Percentiles rank a stretch among this genome's conserved stretches.
Conservation (phyloP, 2,329 filamentous ascomycete species). For the Alternaria consortialis region DNA sequence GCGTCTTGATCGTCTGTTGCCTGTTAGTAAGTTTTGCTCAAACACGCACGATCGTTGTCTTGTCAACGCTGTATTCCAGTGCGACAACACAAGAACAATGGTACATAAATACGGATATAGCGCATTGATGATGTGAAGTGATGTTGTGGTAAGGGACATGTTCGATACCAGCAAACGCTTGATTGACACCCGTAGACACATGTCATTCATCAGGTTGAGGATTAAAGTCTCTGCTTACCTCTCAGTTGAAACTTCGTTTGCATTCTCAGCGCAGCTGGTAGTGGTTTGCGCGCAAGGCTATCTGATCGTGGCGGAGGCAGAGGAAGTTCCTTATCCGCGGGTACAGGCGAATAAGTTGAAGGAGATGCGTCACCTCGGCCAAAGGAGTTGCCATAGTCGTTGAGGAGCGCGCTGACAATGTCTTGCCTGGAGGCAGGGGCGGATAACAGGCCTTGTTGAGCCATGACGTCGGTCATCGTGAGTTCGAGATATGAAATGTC, state of each 20-base stretch:
- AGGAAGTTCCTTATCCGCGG: slow-evolving; percentile 44
- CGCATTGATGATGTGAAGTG: slow-evolving; percentile 12
- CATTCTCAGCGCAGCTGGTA: slow-evolving; percentile 36
- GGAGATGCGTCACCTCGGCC: slow-evolving; percentile 33
- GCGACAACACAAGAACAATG: too few species aligned
- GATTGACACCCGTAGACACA: not conserved
- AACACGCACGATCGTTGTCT: not conserved
- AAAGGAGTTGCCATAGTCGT: slow-evolving; percentile 49
- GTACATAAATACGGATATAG: too few species aligned
- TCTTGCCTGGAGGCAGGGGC: slow-evolving; percentile 48
- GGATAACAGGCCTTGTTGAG: slow-evolving; percentile 33
- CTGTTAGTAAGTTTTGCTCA: slow-evolving; percentile 8
- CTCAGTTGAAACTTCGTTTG: slow-evolving; percentile 46
- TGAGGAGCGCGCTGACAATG: slow-evolving; percentile 50
- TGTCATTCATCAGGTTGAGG: not conserved
- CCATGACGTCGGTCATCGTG: slow-evolving; percentile 40
- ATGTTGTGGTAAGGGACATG: slow-evolving; percentile 2
- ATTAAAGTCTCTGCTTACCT: slow-evolving; percentile 36
- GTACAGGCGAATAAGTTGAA: slow-evolving; percentile 33
- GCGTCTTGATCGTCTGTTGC: slow-evolving; percentile 23
- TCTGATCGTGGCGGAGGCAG: slow-evolving; percentile 40
- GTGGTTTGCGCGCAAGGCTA: slow-evolving; percentile 35
- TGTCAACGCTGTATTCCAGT: not conserved
- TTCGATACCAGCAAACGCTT: slow-evolving; percentile 4
- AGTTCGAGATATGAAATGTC: slow-evolving; percentile 2